Conservation (phyloP, 2,329 filamentous ascomycete species). For the Microthyrium microscopicum region DNA sequence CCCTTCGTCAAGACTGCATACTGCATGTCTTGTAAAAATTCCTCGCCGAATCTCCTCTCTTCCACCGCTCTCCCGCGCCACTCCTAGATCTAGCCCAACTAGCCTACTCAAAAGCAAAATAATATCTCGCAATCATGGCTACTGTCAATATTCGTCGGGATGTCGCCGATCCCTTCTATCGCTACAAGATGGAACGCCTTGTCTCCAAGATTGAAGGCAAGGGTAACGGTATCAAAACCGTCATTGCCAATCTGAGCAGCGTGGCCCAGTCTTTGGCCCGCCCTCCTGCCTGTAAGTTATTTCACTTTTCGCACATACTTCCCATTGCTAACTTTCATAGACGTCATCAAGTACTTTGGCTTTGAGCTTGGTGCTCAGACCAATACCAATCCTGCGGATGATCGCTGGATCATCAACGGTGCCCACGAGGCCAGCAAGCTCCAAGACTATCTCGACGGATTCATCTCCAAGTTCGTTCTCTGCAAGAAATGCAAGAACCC, state of each 20-base stretch:
- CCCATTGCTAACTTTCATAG: slow-evolving; percentile 14
- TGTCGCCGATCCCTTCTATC: slow-evolving; percentile 97
- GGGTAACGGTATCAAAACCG: slow-evolving; percentile 98
- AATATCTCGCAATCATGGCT: slow-evolving; percentile 57
- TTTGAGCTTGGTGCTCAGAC: slow-evolving; percentile 98
- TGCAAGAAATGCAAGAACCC: slow-evolving; percentile 99
- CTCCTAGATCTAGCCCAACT: slow-evolving; percentile 15
- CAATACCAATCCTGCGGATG: slow-evolving; percentile 91
- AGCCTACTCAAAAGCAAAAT: background rate
- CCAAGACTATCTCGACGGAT: slow-evolving; percentile 94
- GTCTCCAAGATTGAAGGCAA: slow-evolving; percentile 99
- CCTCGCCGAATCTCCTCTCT: slow-evolving; percentile 43
- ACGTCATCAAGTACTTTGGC: slow-evolving; percentile 99
- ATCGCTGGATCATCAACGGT: slow-evolving; percentile 99
- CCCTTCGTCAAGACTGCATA: slow-evolving; percentile 22
- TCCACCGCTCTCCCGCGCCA: slow-evolving; percentile 32
- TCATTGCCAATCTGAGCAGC: slow-evolving; percentile 91
- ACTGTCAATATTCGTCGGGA: slow-evolving; percentile 91
- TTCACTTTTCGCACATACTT: background rate
- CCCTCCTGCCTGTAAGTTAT: slow-evolving; percentile 51
- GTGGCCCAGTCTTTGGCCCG: slow-evolving; percentile 85
- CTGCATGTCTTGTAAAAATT: slow-evolving; percentile 44
- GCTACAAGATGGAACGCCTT: slow-evolving; percentile 99
- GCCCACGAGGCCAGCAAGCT: slow-evolving; percentile 90
- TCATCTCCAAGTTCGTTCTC: slow-evolving; percentile 96